A percentile compares a stretch with the other conserved stretches of the same genome.
Evolutionary conservation across 805 yeast genomes (phyloP).

Genomic region (Pichia phayaonensis): DNA sequence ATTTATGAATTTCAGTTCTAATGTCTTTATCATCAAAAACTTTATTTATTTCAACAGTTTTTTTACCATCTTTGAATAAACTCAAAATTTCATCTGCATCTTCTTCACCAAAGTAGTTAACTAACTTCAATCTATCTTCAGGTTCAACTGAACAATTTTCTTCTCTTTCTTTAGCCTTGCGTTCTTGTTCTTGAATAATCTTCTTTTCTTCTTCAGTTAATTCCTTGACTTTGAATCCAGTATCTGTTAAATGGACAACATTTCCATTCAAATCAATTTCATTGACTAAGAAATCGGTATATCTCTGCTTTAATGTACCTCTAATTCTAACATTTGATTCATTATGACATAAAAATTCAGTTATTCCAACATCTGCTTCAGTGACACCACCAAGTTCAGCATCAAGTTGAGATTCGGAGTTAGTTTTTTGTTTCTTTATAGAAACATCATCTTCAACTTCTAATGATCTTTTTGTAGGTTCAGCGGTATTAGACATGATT

Average conservation of each 20-base stretch:
- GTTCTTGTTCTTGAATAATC: slow-evolving; percentile 33
- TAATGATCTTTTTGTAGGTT: background rate
- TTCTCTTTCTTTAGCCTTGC: slow-evolving; percentile 34
- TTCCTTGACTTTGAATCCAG: slow-evolving; percentile 51
- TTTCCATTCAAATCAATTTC: slow-evolving; percentile 66
- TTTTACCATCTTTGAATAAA: slow-evolving; percentile 39
- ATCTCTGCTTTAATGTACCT: slow-evolving; percentile 81
- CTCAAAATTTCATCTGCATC: slow-evolving; percentile 48
- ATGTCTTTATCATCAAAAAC: slow-evolving; percentile 56
- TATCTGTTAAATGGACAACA: slow-evolving; percentile 69
- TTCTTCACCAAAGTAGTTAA: slow-evolving; percentile 49
- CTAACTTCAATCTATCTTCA: slow-evolving; percentile 40
- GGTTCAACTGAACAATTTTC: slow-evolving; percentile 32
- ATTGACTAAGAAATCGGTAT: slow-evolving; percentile 89
- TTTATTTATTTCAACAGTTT: slow-evolving; percentile 44
- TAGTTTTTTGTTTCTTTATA: slow-evolving; percentile 4
- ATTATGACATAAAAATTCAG: slow-evolving; percentile 36
- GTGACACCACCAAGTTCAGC: slow-evolving; percentile 36
- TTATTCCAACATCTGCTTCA: slow-evolving; percentile 84
- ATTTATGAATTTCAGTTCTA: slow-evolving; percentile 75
- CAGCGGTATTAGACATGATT: background rate
- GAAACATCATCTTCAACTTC: background rate
- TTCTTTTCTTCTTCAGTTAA: slow-evolving; percentile 31
- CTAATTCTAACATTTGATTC: slow-evolving; percentile 49
- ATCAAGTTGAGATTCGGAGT: background rate